Evolutionary conservation across 345 rosid genomes (phyloP), one percentile per base, ranked within the genome.

Genomic region (Eucalyptus tenuipes): DNA sequence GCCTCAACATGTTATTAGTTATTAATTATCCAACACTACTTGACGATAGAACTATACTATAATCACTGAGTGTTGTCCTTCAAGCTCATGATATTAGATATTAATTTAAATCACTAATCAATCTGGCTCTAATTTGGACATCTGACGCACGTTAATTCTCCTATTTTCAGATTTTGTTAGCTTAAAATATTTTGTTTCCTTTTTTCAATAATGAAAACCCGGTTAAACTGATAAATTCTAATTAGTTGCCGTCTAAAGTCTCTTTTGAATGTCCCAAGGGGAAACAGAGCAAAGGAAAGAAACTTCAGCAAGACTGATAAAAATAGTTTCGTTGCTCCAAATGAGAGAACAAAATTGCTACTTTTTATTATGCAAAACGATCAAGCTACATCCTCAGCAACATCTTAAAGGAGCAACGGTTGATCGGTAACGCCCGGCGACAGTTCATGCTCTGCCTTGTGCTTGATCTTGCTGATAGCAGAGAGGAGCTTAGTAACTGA

Each of bases 401-500:
- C 2, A 64, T 3, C 40, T 68, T 12, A 68, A 68, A 15, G 11
- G 22, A 68, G 20, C 40, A 66, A 31, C 37, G 24, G 2, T 4
- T 31, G 20, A 64, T 64, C 18, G 42, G 79, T 31, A 16, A 1
- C 6, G 12, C 24, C 15, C 7, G 42, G 22, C 22, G 22, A 31
- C 6, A 31, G 79, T 31, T 66, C 42, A 31, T 31, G 79, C 4
- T 68, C 37, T 8, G 79, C 42, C 24, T 68, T 4, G 79, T 31
- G 79, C 79, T 91, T 33, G 55, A 94, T 86, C 37, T 93, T 93
- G 40, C 85, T 91, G 71, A 97, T 91, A 47, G 93, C 92, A 17
- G 95, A 91, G 49, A 89, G 40, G 85, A 96, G 95, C 89, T 96
- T 96, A 16, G 95, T 89, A 53, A 88, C 66, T 7, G 99, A 96